Percentiles rank a stretch among this genome's conserved stretches.
Conservation (phyloP, 192 early-diverging fungal species). For the Chytriomyces hyalinus region DNA sequence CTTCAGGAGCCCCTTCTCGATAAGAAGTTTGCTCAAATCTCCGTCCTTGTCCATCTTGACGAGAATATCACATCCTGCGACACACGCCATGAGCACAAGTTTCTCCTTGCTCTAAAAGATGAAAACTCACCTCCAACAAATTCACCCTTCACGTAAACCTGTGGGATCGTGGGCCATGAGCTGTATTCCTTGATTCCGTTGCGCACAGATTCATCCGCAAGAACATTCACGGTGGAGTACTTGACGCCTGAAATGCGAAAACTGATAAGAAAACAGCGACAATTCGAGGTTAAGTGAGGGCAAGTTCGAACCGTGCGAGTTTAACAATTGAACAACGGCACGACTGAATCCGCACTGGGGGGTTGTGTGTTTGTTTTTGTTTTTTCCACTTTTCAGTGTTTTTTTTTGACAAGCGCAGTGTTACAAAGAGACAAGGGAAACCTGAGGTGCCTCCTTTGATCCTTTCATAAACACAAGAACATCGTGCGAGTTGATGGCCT, state of each 20-base stretch:
- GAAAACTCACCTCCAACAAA: slow-evolving; percentile 76
- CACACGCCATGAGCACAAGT: not conserved
- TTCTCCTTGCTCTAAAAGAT: not conserved
- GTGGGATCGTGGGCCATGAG: slow-evolving; percentile 93
- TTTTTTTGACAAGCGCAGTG: not conserved
- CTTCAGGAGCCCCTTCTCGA: slow-evolving; percentile 72
- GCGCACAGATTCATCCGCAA: slow-evolving; percentile 90
- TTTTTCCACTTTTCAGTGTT: not conserved
- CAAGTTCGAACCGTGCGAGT: slow-evolving; percentile 52
- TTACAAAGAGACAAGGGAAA: slow-evolving; percentile 34
- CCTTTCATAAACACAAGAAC: slow-evolving; percentile 97
- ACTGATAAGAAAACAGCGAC: not conserved
- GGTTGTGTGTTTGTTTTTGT: not conserved
- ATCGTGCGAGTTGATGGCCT: slow-evolving; percentile 54
- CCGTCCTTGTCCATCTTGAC: slow-evolving; percentile 87
- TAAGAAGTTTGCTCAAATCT: slow-evolving; percentile 80
- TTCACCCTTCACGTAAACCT: slow-evolving; percentile 95
- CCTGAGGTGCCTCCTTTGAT: slow-evolving; percentile 86
- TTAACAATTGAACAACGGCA: slow-evolving; percentile 90
- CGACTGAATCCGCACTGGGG: slow-evolving; percentile 94
- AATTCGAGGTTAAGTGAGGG: not conserved
- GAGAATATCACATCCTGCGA: slow-evolving; percentile 80
- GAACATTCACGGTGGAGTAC: slow-evolving; percentile 79
- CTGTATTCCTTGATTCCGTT: slow-evolving; percentile 93
- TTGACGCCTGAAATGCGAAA: slow-evolving; percentile 67